A percentile compares a stretch with the other conserved stretches of the same genome.
Conservation (phyloP, 306 rosid species). For the Cotoneaster glaucophyllus region DNA sequence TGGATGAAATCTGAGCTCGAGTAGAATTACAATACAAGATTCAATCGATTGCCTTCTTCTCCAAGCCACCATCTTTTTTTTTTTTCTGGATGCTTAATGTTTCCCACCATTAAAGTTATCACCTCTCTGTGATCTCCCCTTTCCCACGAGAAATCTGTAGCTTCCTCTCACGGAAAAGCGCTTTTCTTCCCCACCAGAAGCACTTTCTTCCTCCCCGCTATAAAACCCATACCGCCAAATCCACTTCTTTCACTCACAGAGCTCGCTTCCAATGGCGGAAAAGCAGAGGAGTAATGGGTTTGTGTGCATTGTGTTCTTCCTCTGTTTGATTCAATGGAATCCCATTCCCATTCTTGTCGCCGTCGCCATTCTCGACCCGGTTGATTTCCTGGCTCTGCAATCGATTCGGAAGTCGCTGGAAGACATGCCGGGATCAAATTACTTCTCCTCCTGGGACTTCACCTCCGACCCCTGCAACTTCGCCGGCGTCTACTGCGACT, state of each 20-base stretch:
- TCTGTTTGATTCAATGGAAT: constrained; percentile 27
- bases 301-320: constrained; percentile 8
- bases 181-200: constrained; percentile 3
- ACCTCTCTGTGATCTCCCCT: constrained; percentile 15
- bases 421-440: constrained; percentile 80
- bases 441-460: constrained; percentile 91
- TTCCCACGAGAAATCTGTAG: constrained; percentile 47
- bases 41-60: constrained; percentile 50
- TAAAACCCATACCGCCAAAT: constrained; percentile 12
- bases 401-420: constrained; percentile 60
- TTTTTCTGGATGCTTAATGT: constrained; percentile 5
- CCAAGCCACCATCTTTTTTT: constrained; percentile 45
- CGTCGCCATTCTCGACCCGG: constrained; percentile 70
- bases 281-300: constrained; percentile 5
- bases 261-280: constrained; percentile 38
- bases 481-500: constrained; percentile 82
- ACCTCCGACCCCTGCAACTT: constrained; percentile 90
- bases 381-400: constrained; percentile 85
- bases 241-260: constrained; percentile 9
- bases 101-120: constrained; percentile 43
- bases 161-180: constrained; percentile 38
- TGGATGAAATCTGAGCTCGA: not conserved
- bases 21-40: constrained; percentile 1
- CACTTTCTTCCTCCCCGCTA: constrained; percentile 9
- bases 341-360: not conserved